These are phyloP conservation scores for Diaporthe aspalathi DNA, from an alignment of 2,329 filamentous ascomycete genomes.

Conservation along the genomic window DNA sequence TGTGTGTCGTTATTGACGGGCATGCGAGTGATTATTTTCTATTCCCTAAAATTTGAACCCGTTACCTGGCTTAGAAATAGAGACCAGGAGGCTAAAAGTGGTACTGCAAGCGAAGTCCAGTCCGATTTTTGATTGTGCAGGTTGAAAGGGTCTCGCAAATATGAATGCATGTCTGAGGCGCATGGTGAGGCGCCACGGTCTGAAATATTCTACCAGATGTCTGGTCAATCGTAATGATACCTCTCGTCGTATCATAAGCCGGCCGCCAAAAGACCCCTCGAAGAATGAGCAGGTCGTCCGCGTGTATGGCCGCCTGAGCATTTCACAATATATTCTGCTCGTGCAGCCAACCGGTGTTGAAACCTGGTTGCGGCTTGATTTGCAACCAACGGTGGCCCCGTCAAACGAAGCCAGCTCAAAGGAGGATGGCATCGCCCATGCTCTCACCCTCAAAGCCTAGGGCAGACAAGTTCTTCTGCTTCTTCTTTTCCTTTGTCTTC, in stretches of 20 bases:
- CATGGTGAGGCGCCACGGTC: slow-evolving; percentile 18
- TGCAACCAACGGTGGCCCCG: slow-evolving; percentile 36
- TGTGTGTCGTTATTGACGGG: background rate
- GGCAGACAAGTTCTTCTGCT: slow-evolving; percentile 76
- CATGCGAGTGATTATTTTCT: background rate
- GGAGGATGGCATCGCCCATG: slow-evolving; percentile 74
- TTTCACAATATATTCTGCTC: slow-evolving; percentile 65
- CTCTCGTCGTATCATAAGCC: slow-evolving; percentile 38
- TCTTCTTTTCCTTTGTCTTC: slow-evolving; percentile 78
- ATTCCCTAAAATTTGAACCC: background rate
- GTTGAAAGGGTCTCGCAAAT: background rate
- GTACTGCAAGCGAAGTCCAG: background rate
- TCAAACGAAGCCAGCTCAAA: slow-evolving; percentile 56
- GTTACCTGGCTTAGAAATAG: background rate
- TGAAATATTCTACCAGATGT: slow-evolving; percentile 16
- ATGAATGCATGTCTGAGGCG: slow-evolving; percentile 6
- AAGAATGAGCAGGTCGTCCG: background rate
- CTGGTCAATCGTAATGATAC: slow-evolving; percentile 35
- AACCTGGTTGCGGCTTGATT: slow-evolving; percentile 17
- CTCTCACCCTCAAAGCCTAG: slow-evolving; percentile 92
- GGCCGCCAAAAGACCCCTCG: slow-evolving; percentile 35
- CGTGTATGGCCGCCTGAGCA: slow-evolving; percentile 49
- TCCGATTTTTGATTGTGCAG: background rate
- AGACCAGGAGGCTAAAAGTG: background rate
- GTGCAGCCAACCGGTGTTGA: slow-evolving; percentile 40